Evolutionary conservation across 768 basidiomycete species (phyloP).

Genomic region (Chiua virens): DNA sequence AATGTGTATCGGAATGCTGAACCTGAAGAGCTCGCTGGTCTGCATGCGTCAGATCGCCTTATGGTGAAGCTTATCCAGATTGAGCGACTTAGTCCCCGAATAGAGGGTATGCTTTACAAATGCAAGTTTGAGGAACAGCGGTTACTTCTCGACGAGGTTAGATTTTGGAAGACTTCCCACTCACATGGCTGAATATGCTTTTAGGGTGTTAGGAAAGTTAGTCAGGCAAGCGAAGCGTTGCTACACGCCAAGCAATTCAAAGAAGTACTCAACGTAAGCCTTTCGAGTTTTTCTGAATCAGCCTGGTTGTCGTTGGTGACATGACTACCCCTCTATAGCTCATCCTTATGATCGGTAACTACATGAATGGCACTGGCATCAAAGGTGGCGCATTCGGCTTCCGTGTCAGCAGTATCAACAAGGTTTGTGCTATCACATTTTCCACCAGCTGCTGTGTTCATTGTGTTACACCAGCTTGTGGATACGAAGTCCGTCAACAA

Average conservation of each 20-base stretch:
- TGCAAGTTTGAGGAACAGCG: slow-evolving; percentile 85
- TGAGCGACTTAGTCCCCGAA: slow-evolving; percentile 79
- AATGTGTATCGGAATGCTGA: slow-evolving; percentile 88
- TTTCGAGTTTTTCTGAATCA: slow-evolving; percentile 20
- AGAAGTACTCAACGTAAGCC: slow-evolving; percentile 76
- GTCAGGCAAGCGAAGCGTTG: slow-evolving; percentile 77
- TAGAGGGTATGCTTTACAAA: slow-evolving; percentile 95
- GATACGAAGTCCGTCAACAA: slow-evolving; percentile 97
- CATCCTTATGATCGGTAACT: slow-evolving; percentile 94
- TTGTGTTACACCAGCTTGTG: slow-evolving; percentile 62
- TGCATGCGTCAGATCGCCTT: slow-evolving; percentile 94
- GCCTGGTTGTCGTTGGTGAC: not conserved
- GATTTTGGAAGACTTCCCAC: not conserved
- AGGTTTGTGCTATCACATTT: slow-evolving; percentile 45
- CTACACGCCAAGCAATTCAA: slow-evolving; percentile 86
- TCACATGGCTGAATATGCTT: slow-evolving; percentile 4
- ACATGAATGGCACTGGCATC: slow-evolving; percentile 95
- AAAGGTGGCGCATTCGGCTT: slow-evolving; percentile 98
- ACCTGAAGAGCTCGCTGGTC: slow-evolving; percentile 76
- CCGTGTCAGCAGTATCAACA: slow-evolving; percentile 96
- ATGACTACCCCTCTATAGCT: slow-evolving; percentile 44
- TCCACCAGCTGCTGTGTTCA: not conserved
- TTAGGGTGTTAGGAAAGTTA: slow-evolving; percentile 79
- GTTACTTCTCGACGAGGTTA: slow-evolving; percentile 77
- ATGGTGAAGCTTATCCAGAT: slow-evolving; percentile 98